Base-by-base conservation (phyloP, 192 early-diverging fungal species). In the Fimicolochytrium jonesii region DNA sequence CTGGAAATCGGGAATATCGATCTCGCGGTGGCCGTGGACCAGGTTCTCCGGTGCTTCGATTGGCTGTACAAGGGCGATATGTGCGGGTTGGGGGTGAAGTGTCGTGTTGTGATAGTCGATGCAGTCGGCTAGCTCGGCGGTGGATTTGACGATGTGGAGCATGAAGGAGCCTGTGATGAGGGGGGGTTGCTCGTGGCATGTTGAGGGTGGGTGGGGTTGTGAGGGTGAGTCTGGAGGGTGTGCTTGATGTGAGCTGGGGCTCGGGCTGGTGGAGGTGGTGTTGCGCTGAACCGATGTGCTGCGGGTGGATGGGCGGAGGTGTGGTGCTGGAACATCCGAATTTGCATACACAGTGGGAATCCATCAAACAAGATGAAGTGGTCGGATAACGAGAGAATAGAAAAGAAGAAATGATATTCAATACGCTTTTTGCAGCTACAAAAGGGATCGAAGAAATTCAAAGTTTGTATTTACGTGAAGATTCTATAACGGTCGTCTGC, bases 401-500 rank as follows among this genome's bases (percentile, higher is more conserved):
- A 28, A 28, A 28, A 28, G 22, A 28, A 6, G 17, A 28, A 18
- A 52, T 0, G 50, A 2, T 32, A 28, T 56, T 5, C 6, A 18
- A 25, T 31, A 54, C 33, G 32, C 23, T 54, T 47, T 43, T 61
- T 62, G 36, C 54, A 53, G 62, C 63, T 58, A 48, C 65, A 32
- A 49, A 34, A n/a, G n/a, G n/a, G n/a, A n/a, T n/a, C n/a, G n/a
- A n/a, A n/a, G 17, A 13, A 18, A 25, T 31, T 63, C 33, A 43
- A 41, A 61, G 59, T 43, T 61, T 62, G 36, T 61, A 53, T 68
- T 68, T 58, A 48, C 65, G 42, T 58, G 45, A n/a, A n/a, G n/a
- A n/a, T n/a, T n/a, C n/a, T n/a, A n/a, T n/a, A n/a, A n/a, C n/a
- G n/a, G n/a, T n/a, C n/a, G n/a, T n/a, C n/a, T n/a, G n/a, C n/a